A percentile compares a stretch with the other conserved stretches of the same genome.
Conservation (phyloP, 371 early-diverging fungal species). For the Rhizopus sp. region DNA sequence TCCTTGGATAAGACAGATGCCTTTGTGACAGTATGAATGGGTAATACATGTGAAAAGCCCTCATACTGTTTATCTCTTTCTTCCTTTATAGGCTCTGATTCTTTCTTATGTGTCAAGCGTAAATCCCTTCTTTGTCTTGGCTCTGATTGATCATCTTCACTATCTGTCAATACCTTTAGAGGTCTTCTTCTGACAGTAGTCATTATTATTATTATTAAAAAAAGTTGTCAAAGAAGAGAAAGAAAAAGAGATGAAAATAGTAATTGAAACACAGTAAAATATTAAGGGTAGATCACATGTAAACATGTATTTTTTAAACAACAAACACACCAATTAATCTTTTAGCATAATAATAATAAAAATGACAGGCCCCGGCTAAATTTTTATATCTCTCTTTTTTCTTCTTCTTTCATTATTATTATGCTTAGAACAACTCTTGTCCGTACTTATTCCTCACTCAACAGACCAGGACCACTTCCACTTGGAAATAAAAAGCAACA, state of each 20-base stretch:
- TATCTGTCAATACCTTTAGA: constrained; percentile 49
- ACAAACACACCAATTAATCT: not conserved
- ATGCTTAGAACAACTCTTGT: constrained; percentile 18
- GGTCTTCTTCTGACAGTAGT: constrained; percentile 26
- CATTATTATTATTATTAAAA: constrained; percentile 9
- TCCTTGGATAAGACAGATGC: constrained; percentile 74
- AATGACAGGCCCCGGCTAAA: not conserved
- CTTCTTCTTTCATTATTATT: constrained; percentile 5
- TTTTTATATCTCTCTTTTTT: not conserved
- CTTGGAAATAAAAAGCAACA: constrained; percentile 72
- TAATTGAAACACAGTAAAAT: too few relatives aligned
- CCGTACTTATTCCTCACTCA: constrained; percentile 42
- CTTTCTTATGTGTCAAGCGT: constrained; percentile 37
- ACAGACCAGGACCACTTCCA: constrained; percentile 72
- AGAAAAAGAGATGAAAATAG: constrained; percentile 4
- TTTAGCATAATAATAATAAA: too few relatives aligned
- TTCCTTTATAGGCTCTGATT: constrained; percentile 31
- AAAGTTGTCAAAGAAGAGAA: constrained; percentile 3
- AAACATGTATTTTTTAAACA: too few relatives aligned
- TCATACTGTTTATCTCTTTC: constrained; percentile 23
- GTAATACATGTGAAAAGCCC: constrained; percentile 58
- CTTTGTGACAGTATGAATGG: constrained; percentile 61
- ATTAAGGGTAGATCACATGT: too few relatives aligned
- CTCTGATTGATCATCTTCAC: constrained; percentile 53
- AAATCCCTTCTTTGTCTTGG: constrained; percentile 39